Percentiles rank a stretch among this genome's conserved stretches.
These are phyloP conservation scores for Botrytis medusae DNA, from an alignment of 2,329 filamentous ascomycete species.

Conservation along the genomic window DNA sequence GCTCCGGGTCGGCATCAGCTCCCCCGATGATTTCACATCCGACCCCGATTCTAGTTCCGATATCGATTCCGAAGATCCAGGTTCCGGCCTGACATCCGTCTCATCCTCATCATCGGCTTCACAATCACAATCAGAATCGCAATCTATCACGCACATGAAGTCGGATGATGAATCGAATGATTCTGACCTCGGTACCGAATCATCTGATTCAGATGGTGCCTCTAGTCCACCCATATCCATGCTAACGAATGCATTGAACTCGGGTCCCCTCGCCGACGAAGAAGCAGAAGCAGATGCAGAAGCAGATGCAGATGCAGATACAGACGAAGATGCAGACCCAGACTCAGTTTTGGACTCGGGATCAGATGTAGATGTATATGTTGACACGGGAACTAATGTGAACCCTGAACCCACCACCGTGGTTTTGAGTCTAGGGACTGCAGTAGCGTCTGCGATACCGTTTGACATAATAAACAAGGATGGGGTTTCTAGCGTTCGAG, in stretches of 20 bases:
- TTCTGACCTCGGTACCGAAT: neutral
- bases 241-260: neutral
- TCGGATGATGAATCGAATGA: neutral
- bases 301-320: neutral
- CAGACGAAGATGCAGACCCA: neutral
- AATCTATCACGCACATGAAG: neutral
- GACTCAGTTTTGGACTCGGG: neutral
- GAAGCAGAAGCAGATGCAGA: neutral
- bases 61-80: neutral
- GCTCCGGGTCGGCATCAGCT: neutral
- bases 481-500: neutral
- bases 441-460: neutral
- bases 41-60: neutral
- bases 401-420: neutral
- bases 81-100: neutral
- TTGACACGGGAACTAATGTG: too few relatives aligned
- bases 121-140: neutral
- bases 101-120: neutral
- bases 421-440: neutral
- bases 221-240: neutral
- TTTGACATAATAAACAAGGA: neutral
- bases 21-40: too few relatives aligned
- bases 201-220: neutral
- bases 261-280: conserved; percentile 1
- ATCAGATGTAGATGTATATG: neutral